A percentile compares a stretch with the other conserved stretches of the same genome.
Evolutionary conservation across 306 rosid genomes (phyloP).

Genomic region (Notholithocarpus densiflorus): DNA sequence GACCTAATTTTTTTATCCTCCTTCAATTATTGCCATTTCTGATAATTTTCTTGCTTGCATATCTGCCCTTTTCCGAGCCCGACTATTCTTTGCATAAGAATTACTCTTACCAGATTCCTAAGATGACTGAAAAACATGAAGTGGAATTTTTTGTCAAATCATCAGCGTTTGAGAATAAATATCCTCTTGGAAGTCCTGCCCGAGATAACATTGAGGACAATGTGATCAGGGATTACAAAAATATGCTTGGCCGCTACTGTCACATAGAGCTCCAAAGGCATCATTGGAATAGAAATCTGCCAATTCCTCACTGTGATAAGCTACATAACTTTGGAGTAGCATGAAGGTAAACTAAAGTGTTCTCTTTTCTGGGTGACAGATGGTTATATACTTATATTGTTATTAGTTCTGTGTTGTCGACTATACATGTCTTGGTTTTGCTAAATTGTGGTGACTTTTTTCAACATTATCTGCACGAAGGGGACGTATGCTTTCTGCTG

Average conservation of each 20-base stretch:
- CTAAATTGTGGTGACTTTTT: neutral
- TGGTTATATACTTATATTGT: neutral
- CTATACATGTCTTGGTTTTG: neutral
- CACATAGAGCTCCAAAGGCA: conserved; percentile 80
- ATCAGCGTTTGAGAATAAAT: conserved; percentile 49
- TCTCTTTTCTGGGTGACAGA: neutral
- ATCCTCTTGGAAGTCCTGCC: conserved; percentile 71
- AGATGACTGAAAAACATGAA: conserved; percentile 56
- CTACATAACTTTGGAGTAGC: conserved; percentile 47
- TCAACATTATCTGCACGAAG: neutral
- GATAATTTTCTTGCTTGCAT: conserved; percentile 66
- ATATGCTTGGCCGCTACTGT: conserved; percentile 73
- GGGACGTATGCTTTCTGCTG: neutral
- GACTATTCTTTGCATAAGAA: conserved; percentile 64
- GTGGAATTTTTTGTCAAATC: conserved; percentile 74
- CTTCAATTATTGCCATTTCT: conserved; percentile 71
- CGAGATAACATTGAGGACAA: conserved; percentile 60
- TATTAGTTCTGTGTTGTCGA: neutral
- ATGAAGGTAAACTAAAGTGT: conserved; percentile 45
- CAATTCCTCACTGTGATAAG: conserved; percentile 81
- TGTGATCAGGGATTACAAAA: conserved; percentile 63
- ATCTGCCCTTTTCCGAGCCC: conserved; percentile 80
- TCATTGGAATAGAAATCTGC: conserved; percentile 73
- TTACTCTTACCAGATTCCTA: conserved; percentile 56
- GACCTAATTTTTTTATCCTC: conserved; percentile 57